Percentiles rank a stretch among this genome's conserved stretches.
These are phyloP conservation scores for Entrophospora sp. DNA, from an alignment of 192 early-diverging fungal species.

Conservation along the genomic window DNA sequence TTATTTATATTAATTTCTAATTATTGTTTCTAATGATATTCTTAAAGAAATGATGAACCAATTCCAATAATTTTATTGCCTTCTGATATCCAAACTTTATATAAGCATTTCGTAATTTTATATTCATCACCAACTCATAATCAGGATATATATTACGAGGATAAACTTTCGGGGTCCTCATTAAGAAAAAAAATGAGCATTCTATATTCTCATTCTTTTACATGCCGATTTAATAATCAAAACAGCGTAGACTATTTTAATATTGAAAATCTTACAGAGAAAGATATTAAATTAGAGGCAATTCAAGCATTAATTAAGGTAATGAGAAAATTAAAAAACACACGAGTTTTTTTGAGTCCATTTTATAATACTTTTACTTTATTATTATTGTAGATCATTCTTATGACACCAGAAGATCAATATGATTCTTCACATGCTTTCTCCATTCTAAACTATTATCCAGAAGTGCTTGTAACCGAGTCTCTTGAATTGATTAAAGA, in stretches of 20 bases:
- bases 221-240: slow-evolving; percentile 1
- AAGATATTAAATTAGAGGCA: slow-evolving; percentile 3
- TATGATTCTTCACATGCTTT: slow-evolving; percentile 21
- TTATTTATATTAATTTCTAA: background rate
- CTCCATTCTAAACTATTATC: slow-evolving; percentile 19
- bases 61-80: slow-evolving; percentile 4
- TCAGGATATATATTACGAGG: slow-evolving; percentile 17
- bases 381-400: slow-evolving; percentile 22
- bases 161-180: slow-evolving; percentile 12
- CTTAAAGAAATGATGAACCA: background rate
- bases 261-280: background rate
- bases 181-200: slow-evolving; percentile 8
- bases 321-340: too few relatives aligned
- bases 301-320: slow-evolving; percentile 24
- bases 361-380: too few relatives aligned
- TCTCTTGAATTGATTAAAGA: slow-evolving; percentile 7
- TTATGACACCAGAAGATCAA: slow-evolving; percentile 24
- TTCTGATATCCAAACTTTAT: background rate
- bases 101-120: background rate
- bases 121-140: background rate
- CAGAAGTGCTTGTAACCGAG: background rate
- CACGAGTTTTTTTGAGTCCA: too few relatives aligned
- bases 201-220: slow-evolving; percentile 9
- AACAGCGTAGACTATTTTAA: slow-evolving; percentile 9
- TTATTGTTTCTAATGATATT: background rate